These are phyloP conservation scores for Cercospora nicotianae DNA, from an alignment of 2,329 filamentous ascomycete genomes.

Conservation along the genomic window DNA sequence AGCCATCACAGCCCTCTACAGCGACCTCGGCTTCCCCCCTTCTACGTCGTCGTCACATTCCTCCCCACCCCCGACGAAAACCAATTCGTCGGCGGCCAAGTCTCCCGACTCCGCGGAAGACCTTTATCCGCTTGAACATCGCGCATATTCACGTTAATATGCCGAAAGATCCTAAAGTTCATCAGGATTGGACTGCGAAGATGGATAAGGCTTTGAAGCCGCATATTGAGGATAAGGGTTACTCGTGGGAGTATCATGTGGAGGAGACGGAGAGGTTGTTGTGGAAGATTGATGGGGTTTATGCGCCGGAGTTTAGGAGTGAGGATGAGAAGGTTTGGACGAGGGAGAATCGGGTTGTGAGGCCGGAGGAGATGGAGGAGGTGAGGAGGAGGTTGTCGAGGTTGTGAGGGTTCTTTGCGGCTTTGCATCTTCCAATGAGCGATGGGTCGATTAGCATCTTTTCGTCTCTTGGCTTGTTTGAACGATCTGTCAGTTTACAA, in stretches of 20 bases:
- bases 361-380: conserved; percentile 18
- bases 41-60: conserved; percentile 49
- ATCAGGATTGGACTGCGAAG: conserved; percentile 24
- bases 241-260: conserved; percentile 47
- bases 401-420: neutral
- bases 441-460: neutral
- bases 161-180: conserved; percentile 16
- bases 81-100: conserved; percentile 38
- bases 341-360: conserved; percentile 23
- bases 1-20: conserved; percentile 47
- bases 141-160: conserved; percentile 38
- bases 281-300: conserved; percentile 48
- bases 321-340: conserved; percentile 36
- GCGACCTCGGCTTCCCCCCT: conserved; percentile 42
- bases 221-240: conserved; percentile 45
- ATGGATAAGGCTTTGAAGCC: conserved; percentile 44
- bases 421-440: neutral
- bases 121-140: conserved; percentile 43
- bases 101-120: conserved; percentile 25
- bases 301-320: conserved; percentile 40
- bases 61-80: conserved; percentile 32
- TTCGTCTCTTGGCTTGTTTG: too few relatives aligned
- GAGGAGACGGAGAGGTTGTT: conserved; percentile 45
- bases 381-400: conserved; percentile 4
- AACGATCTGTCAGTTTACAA: too few relatives aligned